These are phyloP conservation scores for Rhexocercosporidium sp. DNA, from an alignment of 2,329 filamentous ascomycete species.

Conservation along the genomic window DNA sequence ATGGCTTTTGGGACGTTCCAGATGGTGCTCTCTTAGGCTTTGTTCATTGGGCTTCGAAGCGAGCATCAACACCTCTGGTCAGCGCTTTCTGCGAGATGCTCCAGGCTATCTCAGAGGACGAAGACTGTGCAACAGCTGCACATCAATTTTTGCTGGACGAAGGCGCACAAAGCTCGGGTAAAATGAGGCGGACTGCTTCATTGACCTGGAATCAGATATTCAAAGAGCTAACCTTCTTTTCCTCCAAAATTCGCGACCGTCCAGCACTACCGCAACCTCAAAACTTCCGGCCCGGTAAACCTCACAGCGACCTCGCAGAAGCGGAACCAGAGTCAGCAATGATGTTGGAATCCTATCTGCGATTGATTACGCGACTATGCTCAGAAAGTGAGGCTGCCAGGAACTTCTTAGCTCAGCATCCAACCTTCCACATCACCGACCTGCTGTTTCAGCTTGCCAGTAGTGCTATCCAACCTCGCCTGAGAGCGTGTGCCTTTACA, in stretches of 20 bases:
- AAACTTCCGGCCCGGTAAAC: constrained; percentile 63
- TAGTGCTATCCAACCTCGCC: constrained; percentile 74
- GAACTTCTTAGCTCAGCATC: constrained; percentile 72
- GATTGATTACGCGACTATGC: constrained; percentile 83
- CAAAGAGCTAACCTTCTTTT: constrained; percentile 85
- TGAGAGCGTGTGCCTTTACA: constrained; percentile 84
- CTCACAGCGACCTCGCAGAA: constrained; percentile 71
- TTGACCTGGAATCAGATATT: constrained; percentile 95
- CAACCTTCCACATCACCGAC: constrained; percentile 70
- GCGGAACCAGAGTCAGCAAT: constrained; percentile 90
- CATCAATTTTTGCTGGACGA: constrained; percentile 93
- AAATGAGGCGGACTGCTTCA: constrained; percentile 81
- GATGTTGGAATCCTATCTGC: constrained; percentile 94
- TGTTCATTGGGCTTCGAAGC: constrained; percentile 93
- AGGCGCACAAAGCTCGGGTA: constrained; percentile 72
- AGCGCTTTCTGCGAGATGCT: constrained; percentile 98
- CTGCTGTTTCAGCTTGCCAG: constrained; percentile 81
- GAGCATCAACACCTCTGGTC: constrained; percentile 93
- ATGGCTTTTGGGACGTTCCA: constrained; percentile 86
- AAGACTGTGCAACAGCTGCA: constrained; percentile 81
- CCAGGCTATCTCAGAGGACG: constrained; percentile 82
- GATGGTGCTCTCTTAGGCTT: constrained; percentile 95
- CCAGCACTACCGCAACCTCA: constrained; percentile 60
- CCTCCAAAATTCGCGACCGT: constrained; percentile 77
- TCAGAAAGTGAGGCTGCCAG: constrained; percentile 75